Evolutionary conservation across 2,329 filamentous ascomycete genomes (phyloP).

Genomic region (Penicillium sp.): DNA sequence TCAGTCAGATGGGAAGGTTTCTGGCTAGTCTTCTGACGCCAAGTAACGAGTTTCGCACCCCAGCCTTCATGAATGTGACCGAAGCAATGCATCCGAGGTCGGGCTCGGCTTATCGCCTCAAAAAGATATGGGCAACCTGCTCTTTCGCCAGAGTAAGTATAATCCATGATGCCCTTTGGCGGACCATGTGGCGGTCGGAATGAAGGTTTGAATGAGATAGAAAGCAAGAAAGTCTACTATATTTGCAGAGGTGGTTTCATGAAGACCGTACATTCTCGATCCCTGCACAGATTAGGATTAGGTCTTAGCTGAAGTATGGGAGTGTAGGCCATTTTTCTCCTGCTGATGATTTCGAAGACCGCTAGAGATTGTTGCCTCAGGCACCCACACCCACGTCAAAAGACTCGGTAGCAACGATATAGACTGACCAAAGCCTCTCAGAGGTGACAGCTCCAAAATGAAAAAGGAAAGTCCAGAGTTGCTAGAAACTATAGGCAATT

Average conservation of each 20-base stretch:
- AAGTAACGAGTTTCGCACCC: conserved; percentile 56
- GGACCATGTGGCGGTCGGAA: conserved; percentile 48
- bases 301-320: neutral
- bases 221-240: neutral
- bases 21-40: conserved; percentile 41
- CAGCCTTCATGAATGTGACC: conserved; percentile 53
- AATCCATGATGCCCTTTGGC: conserved; percentile 53
- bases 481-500: too few species aligned
- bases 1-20: conserved; percentile 47
- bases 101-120: conserved; percentile 21
- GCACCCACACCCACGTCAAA: too few species aligned
- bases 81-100: conserved; percentile 42
- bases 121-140: conserved; percentile 31
- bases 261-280: neutral
- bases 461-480: too few species aligned
- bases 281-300: neutral
- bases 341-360: too few species aligned
- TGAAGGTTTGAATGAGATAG: neutral
- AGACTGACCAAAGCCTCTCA: too few species aligned
- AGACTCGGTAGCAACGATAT: too few species aligned
- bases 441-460: too few species aligned
- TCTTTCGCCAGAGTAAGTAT: conserved; percentile 28
- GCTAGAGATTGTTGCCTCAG: too few species aligned
- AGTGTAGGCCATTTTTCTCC: neutral
- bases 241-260: neutral